Percentiles rank a stretch among this genome's conserved stretches.
These are phyloP conservation scores for Pythium plurisporium DNA, from an alignment of 352 stramenopile species.

Conservation along the genomic window DNA sequence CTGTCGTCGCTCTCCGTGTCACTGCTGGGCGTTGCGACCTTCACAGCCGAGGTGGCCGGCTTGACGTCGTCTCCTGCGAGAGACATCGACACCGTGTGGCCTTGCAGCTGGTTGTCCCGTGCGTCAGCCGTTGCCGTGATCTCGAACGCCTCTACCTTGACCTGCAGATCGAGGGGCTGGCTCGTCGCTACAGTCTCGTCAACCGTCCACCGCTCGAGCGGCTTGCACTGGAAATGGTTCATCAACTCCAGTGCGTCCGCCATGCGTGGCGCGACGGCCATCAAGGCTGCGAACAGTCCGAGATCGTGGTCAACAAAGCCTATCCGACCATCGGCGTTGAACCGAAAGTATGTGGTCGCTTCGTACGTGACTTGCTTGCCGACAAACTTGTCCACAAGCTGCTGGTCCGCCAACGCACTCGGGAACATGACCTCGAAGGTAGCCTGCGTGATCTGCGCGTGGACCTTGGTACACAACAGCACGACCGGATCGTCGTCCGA, in stretches of 20 bases:
- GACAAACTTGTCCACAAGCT: constrained; percentile 20
- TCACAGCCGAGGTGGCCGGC: not conserved
- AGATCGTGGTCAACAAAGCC: constrained; percentile 15
- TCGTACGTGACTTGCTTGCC: constrained; percentile 19
- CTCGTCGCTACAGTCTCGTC: not conserved
- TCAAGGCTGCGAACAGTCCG: constrained; percentile 9
- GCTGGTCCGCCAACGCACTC: constrained; percentile 7
- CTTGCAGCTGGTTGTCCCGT: not conserved
- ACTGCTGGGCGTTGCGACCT: constrained; percentile 1
- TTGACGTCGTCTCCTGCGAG: not conserved
- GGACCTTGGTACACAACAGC: constrained; percentile 13
- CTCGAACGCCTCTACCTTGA: constrained; percentile 11
- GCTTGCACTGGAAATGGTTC: constrained; percentile 6
- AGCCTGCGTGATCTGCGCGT: constrained; percentile 18
- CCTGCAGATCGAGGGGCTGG: not conserved
- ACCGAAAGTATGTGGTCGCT: constrained; percentile 21
- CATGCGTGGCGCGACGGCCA: not conserved
- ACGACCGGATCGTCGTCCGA: constrained; percentile 19
- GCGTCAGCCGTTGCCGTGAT: not conserved
- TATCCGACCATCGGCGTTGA: constrained; percentile 22
- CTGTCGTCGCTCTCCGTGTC: constrained; percentile 14
- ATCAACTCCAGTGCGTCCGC: constrained; percentile 10
- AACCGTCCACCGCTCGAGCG: constrained; percentile 8
- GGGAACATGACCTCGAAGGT: constrained; percentile 29
- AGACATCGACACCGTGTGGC: not conserved